Evolutionary conservation across 805 yeast genomes (phyloP).

Genomic region (Yamadazyma olivae): DNA sequence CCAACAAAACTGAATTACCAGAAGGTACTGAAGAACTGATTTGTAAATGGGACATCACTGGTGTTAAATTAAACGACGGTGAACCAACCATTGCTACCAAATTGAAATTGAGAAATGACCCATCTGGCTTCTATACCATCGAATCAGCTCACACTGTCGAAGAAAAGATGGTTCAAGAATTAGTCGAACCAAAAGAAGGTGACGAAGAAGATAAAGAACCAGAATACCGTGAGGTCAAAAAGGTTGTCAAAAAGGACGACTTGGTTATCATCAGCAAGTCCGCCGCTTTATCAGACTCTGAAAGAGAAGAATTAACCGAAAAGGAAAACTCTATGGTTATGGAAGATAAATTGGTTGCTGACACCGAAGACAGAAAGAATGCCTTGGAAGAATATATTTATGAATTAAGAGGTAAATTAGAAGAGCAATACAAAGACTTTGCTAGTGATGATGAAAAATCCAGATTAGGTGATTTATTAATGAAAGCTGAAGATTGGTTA

Average conservation of each 20-base stretch:
- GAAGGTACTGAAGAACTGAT: slow-evolving; percentile 61
- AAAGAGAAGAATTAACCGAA: slow-evolving; percentile 66
- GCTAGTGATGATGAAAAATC: slow-evolving; percentile 90
- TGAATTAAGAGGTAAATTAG: slow-evolving; percentile 94
- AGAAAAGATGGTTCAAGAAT: slow-evolving; percentile 86
- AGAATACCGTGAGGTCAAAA: slow-evolving; percentile 85
- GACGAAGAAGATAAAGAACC: slow-evolving; percentile 68
- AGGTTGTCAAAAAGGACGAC: slow-evolving; percentile 87
- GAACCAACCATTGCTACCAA: slow-evolving; percentile 79
- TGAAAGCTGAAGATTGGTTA: slow-evolving; percentile 95
- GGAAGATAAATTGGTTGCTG: slow-evolving; percentile 95
- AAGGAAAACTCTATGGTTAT: slow-evolving; percentile 79
- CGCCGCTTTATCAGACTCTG: slow-evolving; percentile 56
- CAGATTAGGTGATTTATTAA: slow-evolving; percentile 67
- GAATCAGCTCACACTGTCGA: slow-evolving; percentile 95
- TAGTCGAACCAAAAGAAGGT: slow-evolving; percentile 56
- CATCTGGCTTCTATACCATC: slow-evolving; percentile 90
- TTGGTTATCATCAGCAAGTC: slow-evolving; percentile 60
- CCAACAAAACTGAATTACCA: slow-evolving; percentile 71
- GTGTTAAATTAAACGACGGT: slow-evolving; percentile 78
- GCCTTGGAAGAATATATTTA: slow-evolving; percentile 98
- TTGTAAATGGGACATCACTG: slow-evolving; percentile 83
- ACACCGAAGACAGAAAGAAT: slow-evolving; percentile 98
- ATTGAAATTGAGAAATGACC: slow-evolving; percentile 94
- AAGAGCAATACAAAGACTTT: slow-evolving; percentile 82